A percentile compares a stretch with the other conserved stretches of the same genome.
Evolutionary conservation across 306 rosid species (phyloP).

Genomic region (Glycyrrhiza uralensis): DNA sequence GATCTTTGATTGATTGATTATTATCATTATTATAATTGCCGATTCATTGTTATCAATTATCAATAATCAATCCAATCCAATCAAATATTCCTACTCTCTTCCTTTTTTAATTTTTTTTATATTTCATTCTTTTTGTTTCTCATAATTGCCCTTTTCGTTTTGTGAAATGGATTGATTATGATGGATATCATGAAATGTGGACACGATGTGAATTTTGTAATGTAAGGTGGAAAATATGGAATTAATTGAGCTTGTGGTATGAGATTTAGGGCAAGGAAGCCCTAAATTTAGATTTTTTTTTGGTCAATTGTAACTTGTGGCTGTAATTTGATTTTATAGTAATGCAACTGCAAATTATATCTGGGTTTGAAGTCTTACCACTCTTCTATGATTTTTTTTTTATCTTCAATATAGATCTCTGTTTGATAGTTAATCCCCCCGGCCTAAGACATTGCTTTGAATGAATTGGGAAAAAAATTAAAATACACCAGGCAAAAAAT

Average conservation of each 20-base stretch:
- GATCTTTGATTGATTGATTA: background rate
- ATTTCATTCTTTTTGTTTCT: conserved; percentile 14
- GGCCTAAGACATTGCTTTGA: background rate
- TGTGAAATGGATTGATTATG: conserved; percentile 25
- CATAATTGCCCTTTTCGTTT: conserved; percentile 3
- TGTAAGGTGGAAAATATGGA: background rate
- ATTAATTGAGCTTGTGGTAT: conserved; percentile 30
- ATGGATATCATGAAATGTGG: conserved; percentile 3
- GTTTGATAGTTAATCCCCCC: background rate
- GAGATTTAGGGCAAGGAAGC: conserved; percentile 24
- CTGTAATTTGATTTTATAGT: conserved; percentile 37
- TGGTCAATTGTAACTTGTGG: conserved; percentile 5
- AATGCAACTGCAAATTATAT: conserved; percentile 29
- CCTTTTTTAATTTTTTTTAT: background rate
- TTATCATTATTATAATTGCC: conserved; percentile 1
- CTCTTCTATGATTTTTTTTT: background rate
- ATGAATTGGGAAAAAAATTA: background rate
- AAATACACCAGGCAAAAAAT: background rate
- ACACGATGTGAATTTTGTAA: no score
- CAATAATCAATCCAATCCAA: conserved; percentile 43
- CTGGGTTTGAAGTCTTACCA: background rate
- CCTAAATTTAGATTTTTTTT: conserved; percentile 6
- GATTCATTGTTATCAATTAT: conserved; percentile 18
- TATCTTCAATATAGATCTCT: background rate
- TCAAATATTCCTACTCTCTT: background rate